phyloP scores from a whole-genome alignment of 345 rosid genomes.

The Pistacia atlantica region DNA sequence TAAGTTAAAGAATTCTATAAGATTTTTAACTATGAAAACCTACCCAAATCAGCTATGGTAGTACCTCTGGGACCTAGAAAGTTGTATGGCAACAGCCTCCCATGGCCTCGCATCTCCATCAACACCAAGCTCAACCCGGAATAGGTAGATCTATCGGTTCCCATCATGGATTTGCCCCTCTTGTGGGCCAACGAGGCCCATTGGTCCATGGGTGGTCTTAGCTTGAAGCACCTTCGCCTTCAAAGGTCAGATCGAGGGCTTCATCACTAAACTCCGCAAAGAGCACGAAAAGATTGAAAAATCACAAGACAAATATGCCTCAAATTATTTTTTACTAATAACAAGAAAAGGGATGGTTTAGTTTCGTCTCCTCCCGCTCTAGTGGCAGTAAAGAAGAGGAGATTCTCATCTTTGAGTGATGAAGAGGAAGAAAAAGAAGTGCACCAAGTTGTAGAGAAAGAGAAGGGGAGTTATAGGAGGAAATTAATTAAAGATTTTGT shows the following conservation, averaged over 20 bases:
- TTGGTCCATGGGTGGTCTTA: slow-evolving; percentile 99
- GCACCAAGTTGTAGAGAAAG: not conserved
- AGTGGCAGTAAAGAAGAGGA: slow-evolving; percentile 50
- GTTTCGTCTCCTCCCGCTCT: slow-evolving; percentile 78
- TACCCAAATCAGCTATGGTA: slow-evolving; percentile 38
- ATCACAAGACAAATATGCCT: slow-evolving; percentile 10
- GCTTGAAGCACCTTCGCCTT: slow-evolving; percentile 78
- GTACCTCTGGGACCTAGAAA: slow-evolving; percentile 56
- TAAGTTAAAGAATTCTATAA: too few species aligned
- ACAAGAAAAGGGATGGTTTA: slow-evolving; percentile 24
- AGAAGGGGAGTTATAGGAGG: slow-evolving; percentile 25
- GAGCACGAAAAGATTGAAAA: slow-evolving; percentile 41
- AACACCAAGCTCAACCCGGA: slow-evolving; percentile 44
- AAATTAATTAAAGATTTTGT: slow-evolving; percentile 70
- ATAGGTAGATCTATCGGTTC: slow-evolving; percentile 71
- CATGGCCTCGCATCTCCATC: slow-evolving; percentile 78
- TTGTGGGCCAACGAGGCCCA: slow-evolving; percentile 94
- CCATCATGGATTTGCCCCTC: slow-evolving; percentile 73
- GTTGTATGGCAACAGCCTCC: slow-evolving; percentile 90
- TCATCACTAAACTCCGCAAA: slow-evolving; percentile 49
- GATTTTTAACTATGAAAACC: not conserved
- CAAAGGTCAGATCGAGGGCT: slow-evolving; percentile 94
- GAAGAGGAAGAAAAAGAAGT: slow-evolving; percentile 29
- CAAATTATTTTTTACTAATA: not conserved
- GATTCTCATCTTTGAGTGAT: slow-evolving; percentile 45